Conservation (phyloP, 2,329 filamentous ascomycete species). For the Cladosporium austrohemisphaericum region DNA sequence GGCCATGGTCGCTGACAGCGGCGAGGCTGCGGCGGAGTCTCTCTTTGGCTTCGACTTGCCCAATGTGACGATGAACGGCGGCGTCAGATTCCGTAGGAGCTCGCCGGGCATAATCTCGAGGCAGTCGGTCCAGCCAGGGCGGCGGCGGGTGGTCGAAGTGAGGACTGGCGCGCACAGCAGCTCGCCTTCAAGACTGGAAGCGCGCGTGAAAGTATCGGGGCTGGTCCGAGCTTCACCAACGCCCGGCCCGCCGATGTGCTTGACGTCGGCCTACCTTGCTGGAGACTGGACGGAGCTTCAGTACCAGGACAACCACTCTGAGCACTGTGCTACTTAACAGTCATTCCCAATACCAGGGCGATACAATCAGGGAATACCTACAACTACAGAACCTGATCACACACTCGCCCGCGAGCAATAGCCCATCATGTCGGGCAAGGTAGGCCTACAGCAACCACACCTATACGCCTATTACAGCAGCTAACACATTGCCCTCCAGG, state of each 20-base stretch:
- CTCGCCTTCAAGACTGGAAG: too few species aligned
- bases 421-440: slow-evolving; percentile 27
- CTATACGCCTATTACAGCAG: slow-evolving; percentile 1
- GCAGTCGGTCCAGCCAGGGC: slow-evolving; percentile 4
- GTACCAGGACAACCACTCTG: too few species aligned
- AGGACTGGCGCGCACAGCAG: slow-evolving; percentile 1
- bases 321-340: too few species aligned
- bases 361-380: slow-evolving; percentile 1
- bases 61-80: slow-evolving; percentile 26
- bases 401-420: background rate
- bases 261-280: too few species aligned
- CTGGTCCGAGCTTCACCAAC: too few species aligned
- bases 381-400: background rate
- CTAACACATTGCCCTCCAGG: slow-evolving; percentile 53
- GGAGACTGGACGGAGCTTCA: too few species aligned
- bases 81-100: slow-evolving; percentile 40
- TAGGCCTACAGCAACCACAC: slow-evolving; percentile 15
- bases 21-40: slow-evolving; percentile 1
- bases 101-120: slow-evolving; percentile 44
- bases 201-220: too few species aligned
- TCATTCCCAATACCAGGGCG: too few species aligned
- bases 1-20: slow-evolving; percentile 5
- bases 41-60: slow-evolving; percentile 23
- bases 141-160: slow-evolving; percentile 3
- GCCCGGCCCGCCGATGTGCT: too few species aligned